Evolutionary conservation across 2,329 filamentous ascomycete genomes (phyloP), one percentile per base, ranked within the genome.

Genomic region (Trichophyton schoenleinii): DNA sequence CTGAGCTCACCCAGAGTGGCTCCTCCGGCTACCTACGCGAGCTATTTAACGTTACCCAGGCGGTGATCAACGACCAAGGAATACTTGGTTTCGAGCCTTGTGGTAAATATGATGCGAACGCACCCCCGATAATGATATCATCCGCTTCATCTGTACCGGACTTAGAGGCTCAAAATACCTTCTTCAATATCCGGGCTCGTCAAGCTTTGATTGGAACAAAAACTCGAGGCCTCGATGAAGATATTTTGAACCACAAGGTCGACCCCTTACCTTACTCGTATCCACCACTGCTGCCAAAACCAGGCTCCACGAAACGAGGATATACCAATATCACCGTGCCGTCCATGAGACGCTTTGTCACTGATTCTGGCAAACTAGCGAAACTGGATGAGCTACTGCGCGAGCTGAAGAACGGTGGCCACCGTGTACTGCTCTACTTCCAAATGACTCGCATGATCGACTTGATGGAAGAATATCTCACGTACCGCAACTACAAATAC

Each of bases 371-470:
- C 70, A 99, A 99, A 78, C 83, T 99, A 63, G 91, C 91, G 55
- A 90, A 91, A 71, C 80, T 99, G 58, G 94, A 99, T 72, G 81
- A 89, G 66, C 80, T 99, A 18, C 81, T 99, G 13, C 88, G 88
- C 72, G 83, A 91, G 73, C 85, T 99, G 69, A 99, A 97, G 81
- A 87, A 90, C 64, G 89, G 88, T 65, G 88, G 88, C 41, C 94
- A 99, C 68, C 91, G 94, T 70, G 94, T 99, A 22, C 80, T 99
- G 60, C 80, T 99, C 20, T 99, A 99, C 81, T 99, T 99, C 88
- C 94, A 99, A 80, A 99, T 99, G 94, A 99, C 94, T 3, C 88
- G 89, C 71, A 99, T 99, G 94, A 97, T 99, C 71, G 92, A 99
- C 73, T 80, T 99, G 63, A 97, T 97, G 89, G 94, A 99, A 74